phyloP scores from a whole-genome alignment of 805 yeast species.

The Kluyveromyces nonfermentans region DNA sequence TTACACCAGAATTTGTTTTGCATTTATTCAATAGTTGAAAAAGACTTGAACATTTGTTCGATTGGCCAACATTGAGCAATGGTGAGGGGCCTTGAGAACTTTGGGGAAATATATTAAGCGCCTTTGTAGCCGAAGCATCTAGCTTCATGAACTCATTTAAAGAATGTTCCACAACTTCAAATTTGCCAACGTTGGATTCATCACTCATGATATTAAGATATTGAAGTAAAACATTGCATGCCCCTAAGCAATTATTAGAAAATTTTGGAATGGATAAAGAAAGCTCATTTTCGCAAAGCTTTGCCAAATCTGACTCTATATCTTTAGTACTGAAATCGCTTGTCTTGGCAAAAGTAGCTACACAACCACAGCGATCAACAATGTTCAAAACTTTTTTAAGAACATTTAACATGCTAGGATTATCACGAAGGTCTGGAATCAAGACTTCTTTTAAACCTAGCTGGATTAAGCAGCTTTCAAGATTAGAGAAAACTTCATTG shows the following conservation, averaged over 20 bases:
- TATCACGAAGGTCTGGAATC: slow-evolving; percentile 34
- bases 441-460: slow-evolving; percentile 82
- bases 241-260: slow-evolving; percentile 21
- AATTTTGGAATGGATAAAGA: slow-evolving; percentile 24
- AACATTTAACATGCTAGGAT: slow-evolving; percentile 30
- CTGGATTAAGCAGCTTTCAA: slow-evolving; percentile 82
- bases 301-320: slow-evolving; percentile 67
- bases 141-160: slow-evolving; percentile 78
- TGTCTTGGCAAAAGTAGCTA: slow-evolving; percentile 50
- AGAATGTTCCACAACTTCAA: slow-evolving; percentile 54
- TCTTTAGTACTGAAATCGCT: slow-evolving; percentile 55
- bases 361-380: slow-evolving; percentile 69
- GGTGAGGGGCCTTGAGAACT: slow-evolving; percentile 15
- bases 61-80: slow-evolving; percentile 15
- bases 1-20: slow-evolving; percentile 80
- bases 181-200: slow-evolving; percentile 44
- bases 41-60: slow-evolving; percentile 46
- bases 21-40: slow-evolving; percentile 83
- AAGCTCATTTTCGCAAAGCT: slow-evolving; percentile 49
- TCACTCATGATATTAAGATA: slow-evolving; percentile 60
- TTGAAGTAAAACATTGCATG: slow-evolving; percentile 46
- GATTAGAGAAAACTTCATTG: slow-evolving; percentile 76
- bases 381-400: slow-evolving; percentile 57
- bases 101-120: slow-evolving; percentile 74
- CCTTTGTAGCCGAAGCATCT: slow-evolving; percentile 83